Conservation (phyloP, 192 early-diverging fungal genomes). For the Entomortierella beljakovae region DNA sequence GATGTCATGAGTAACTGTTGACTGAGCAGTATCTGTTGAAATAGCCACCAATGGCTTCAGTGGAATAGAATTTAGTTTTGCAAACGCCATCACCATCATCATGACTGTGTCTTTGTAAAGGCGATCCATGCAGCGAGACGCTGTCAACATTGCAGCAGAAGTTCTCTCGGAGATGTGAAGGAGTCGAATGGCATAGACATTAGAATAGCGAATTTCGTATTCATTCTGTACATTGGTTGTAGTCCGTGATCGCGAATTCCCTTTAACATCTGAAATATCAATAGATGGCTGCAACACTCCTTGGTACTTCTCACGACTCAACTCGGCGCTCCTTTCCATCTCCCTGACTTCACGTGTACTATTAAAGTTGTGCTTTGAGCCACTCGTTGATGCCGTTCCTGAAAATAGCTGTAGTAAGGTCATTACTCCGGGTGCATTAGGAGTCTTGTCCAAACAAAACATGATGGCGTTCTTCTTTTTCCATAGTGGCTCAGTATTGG, state of each 20-base stretch:
- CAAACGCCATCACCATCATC: conserved; percentile 85
- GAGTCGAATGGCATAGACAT: conserved; percentile 75
- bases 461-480: conserved; percentile 38
- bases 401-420: conserved; percentile 49
- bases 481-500: not conserved
- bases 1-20: conserved; percentile 74
- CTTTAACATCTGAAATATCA: conserved; percentile 40
- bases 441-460: conserved; percentile 52
- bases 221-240: not conserved
- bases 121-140: conserved; percentile 68
- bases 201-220: conserved; percentile 31
- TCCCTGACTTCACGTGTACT: not conserved
- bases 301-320: not conserved
- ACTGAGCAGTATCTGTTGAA: conserved; percentile 60
- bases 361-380: not conserved
- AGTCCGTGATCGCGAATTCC: not conserved
- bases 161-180: conserved; percentile 81
- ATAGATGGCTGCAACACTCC: conserved; percentile 41
- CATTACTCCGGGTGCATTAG: conserved; percentile 49
- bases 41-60: conserved; percentile 72
- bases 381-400: conserved; percentile 1
- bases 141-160: conserved; percentile 81
- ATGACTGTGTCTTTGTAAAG: conserved; percentile 78
- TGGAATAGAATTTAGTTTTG: conserved; percentile 73
- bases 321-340: not conserved